A percentile compares a stretch with the other conserved stretches of the same genome.
Conservation (phyloP, 257 asterid genomes). For the Rubia yunnanensis region DNA sequence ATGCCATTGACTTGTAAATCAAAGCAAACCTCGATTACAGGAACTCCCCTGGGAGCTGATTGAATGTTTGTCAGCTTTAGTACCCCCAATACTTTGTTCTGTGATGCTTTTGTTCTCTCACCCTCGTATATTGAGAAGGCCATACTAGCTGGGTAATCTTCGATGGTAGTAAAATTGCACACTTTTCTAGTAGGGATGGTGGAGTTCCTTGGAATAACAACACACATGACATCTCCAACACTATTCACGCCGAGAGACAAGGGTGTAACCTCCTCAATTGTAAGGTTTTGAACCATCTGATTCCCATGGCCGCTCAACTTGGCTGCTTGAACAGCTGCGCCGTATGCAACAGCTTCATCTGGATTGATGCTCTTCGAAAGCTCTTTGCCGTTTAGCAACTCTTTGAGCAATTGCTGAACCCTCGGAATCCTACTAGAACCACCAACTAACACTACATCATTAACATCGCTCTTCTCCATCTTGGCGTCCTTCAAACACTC, state of each 20-base stretch:
- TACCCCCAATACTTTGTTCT: not conserved
- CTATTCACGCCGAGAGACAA: not conserved
- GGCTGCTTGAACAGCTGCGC: conserved; percentile 1
- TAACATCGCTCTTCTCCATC: not conserved
- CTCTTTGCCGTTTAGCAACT: not conserved
- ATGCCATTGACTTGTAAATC: not conserved
- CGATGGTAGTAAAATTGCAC: not conserved
- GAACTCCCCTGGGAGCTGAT: not conserved
- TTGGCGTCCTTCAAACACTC: not conserved
- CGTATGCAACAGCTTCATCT: not conserved
- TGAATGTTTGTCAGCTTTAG: not conserved
- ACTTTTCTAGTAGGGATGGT: not conserved
- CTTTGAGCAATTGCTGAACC: not conserved
- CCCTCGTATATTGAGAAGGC: not conserved
- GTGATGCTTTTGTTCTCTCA: not conserved
- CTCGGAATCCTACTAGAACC: not conserved
- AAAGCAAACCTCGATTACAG: not conserved
- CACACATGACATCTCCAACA: not conserved
- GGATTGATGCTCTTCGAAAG: not conserved
- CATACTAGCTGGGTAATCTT: not conserved
- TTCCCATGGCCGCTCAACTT: not conserved
- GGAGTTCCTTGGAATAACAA: not conserved
- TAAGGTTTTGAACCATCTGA: not conserved
- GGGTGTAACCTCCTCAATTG: not conserved
- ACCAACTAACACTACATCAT: not conserved